Base-by-base conservation (phyloP, 179 eudicot genomes). In the Carnegiea gigantea region DNA sequence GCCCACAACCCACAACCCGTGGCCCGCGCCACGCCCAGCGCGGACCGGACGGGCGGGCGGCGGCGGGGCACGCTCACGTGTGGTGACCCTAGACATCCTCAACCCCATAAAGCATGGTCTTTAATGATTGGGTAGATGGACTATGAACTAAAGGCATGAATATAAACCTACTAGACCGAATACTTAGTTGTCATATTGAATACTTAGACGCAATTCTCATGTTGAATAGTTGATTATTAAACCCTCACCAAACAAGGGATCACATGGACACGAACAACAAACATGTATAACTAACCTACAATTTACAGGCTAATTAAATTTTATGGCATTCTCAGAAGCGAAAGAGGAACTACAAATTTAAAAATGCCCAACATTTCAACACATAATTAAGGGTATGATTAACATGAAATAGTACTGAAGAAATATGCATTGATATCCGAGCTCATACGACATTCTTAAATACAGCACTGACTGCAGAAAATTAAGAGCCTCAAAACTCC, bases 351-450 rank as follows among this genome's bases (percentile, higher is more conserved):
- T 65, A 75, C 9, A 53, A 17, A 14, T 51, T 57, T 15, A 26
- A 36, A 46, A 44, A 49, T 75, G 38, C 23, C 17, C 2, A 73
- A 46, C 33, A 2, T 38, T 49, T 21, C 77, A 73, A 6, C 10
- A 18, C 46, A 17, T 36, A 70, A 70, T 9, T 36, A 36, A 26
- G 72, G 72, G 40, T 67, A 67, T 28, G 72, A 28, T 67, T 67
- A 17, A 67, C 72, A 67, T 26, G 26, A 67, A 67, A 38, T 44
- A 62, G 40, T 26, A 74, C 17, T 17, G 60, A 36, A 44, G 57
- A 70, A 17, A 80, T 26, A 76, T 5, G 54, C 80, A 70, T 81
- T 13, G 80, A 75, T 70, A 70, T 21, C 67, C 64, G 84, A 79
- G 83, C 83, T 79, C 21, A 26, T 76, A 75, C 59, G 78, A 78